Conservation (phyloP, 257 asterid species). For the Plantago ovata region DNA sequence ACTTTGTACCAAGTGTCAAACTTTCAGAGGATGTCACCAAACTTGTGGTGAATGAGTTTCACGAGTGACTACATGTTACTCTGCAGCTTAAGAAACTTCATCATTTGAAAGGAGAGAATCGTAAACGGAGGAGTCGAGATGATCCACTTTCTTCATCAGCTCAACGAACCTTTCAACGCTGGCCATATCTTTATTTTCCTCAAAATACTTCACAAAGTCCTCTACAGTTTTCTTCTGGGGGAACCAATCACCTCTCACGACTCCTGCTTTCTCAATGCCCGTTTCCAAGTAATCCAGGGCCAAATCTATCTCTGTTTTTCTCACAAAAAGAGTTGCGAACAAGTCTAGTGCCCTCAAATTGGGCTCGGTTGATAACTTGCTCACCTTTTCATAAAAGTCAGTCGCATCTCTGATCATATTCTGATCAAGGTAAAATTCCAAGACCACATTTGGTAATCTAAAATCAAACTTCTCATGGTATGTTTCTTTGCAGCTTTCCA, state of each 20-base stretch:
- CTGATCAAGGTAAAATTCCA: constrained; percentile 49
- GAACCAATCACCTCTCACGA: constrained; percentile 33
- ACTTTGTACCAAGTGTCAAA: too few species aligned
- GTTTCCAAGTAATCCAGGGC: constrained; percentile 62
- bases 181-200: constrained; percentile 39
- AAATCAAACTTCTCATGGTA: constrained; percentile 34
- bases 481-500: too few species aligned
- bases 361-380: constrained; percentile 27
- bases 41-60: too few species aligned
- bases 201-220: constrained; percentile 42
- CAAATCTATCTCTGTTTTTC: constrained; percentile 41
- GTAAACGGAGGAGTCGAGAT: constrained; percentile 32
- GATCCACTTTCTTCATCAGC: constrained; percentile 52
- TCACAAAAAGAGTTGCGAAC: constrained; percentile 38
- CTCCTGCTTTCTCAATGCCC: constrained; percentile 36
- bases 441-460: constrained; percentile 59
- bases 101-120: too few species aligned
- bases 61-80: too few species aligned
- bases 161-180: constrained; percentile 43
- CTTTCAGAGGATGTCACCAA: too few species aligned
- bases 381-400: constrained; percentile 34
- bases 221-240: constrained; percentile 51
- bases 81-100: too few species aligned
- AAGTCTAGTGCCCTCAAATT: constrained; percentile 46
- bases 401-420: constrained; percentile 62